Base-by-base conservation (phyloP, 1,284 basidiomycete species). In the Ceratobasidium sp. region DNA sequence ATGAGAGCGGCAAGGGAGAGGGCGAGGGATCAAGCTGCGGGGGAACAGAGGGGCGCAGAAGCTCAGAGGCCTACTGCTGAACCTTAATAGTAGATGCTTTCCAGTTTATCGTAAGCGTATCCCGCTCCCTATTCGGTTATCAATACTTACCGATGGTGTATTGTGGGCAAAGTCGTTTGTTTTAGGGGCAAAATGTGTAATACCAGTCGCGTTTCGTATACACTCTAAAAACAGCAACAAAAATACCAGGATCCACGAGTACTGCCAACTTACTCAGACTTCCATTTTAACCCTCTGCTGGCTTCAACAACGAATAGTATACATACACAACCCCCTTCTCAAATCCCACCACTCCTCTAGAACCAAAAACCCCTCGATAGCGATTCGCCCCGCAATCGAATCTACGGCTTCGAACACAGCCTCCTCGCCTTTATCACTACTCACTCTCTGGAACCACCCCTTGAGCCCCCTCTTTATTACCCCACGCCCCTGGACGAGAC, bases 341-440 rank as follows among this genome's bases (percentile, higher is more conserved):
- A 64, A n/a, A 26, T 75, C 71, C 71, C 71, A 75, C 71, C 71
- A 75, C 28, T 75, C 71, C 61, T 75, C 71, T 1, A 75, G 40
- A 46, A 53, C 44, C 58, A 75, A n/a, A 40, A 75, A 75, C 23
- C 71, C 71, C 33, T 75, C 71, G 18, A 75, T 49, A 4, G 60
- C 58, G 18, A 75, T 46, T n/a, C 71, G 26, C 10, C 71, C 71
- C 5, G 46, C 44, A 18, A 75, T 49, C 40, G 44, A 46, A 23
- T 75, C 71, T 7, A 60, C 71, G 3, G 44, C 49, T 40, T 75
- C 71, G 18, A 49, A 53, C 12, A 75, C 4, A 7, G 71, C 71
- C 39, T 63, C 28, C 40, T 63, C 71, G 10, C 12, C 60, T 56
- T 64, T 75, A 9, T 72, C 56, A 20, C 18, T 26, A 13, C 9